phyloP scores from a whole-genome alignment of 2,329 filamentous ascomycete genomes.

The Botryotinia globosa region DNA sequence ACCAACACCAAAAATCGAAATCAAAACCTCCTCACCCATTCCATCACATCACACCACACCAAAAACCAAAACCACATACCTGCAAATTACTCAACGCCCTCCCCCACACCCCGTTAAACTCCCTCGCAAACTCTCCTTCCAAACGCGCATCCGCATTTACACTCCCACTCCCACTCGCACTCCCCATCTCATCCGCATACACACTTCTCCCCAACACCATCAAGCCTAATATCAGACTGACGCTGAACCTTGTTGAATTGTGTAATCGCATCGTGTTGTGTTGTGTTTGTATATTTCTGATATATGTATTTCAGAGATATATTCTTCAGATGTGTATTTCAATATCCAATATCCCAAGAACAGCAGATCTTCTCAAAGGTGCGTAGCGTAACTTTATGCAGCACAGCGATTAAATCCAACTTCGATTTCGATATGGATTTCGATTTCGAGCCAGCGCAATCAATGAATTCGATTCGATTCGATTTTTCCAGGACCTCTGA shows the following conservation, averaged over 20 bases:
- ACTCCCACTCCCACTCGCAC: not conserved
- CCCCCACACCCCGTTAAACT: not conserved
- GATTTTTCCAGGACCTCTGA: too few relatives aligned
- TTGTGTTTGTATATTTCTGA: not conserved
- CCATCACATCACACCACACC: not conserved
- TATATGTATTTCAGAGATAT: too few relatives aligned
- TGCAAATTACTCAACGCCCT: conserved; percentile 18
- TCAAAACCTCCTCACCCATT: not conserved
- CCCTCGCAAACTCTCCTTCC: not conserved
- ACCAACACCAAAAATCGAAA: not conserved
- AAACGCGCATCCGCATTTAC: not conserved
- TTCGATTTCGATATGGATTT: too few relatives aligned
- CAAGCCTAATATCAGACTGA: not conserved
- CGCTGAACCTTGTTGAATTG: too few relatives aligned
- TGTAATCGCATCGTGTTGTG: not conserved
- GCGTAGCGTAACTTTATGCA: too few relatives aligned
- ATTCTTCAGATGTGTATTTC: too few relatives aligned
- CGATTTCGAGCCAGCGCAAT: too few relatives aligned
- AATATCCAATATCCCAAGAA: too few relatives aligned
- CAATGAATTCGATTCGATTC: too few relatives aligned
- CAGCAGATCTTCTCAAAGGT: too few relatives aligned
- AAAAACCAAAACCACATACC: not conserved
- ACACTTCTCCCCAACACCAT: not conserved
- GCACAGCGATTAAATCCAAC: too few relatives aligned
- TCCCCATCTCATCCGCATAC: not conserved